phyloP scores from a whole-genome alignment of 176 grass and related monocot genomes.

The Phyllostachys edulis region DNA sequence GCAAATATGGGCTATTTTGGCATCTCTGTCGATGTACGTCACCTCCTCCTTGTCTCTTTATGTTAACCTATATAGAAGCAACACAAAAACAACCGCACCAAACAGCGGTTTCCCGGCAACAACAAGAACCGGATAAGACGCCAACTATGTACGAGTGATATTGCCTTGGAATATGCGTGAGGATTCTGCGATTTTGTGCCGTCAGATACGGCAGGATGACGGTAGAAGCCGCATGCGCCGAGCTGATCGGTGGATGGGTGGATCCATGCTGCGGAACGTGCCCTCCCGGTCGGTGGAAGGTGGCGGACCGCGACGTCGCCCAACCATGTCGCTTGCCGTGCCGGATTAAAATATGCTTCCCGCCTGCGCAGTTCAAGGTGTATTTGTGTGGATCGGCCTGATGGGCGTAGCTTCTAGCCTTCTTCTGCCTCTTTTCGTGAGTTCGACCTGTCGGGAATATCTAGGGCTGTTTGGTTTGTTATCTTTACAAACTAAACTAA shows the following conservation, averaged over 20 bases:
- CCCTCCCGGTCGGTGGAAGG: not conserved
- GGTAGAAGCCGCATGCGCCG: not conserved
- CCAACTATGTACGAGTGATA: no score
- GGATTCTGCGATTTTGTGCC: not conserved
- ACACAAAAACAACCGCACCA: not conserved
- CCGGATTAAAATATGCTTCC: not conserved
- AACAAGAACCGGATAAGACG: not conserved
- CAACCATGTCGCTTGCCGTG: not conserved
- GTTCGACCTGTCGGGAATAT: no score
- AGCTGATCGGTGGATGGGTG: not conserved
- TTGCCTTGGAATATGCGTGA: not conserved
- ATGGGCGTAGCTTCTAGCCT: not conserved
- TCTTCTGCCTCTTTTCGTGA: not conserved
- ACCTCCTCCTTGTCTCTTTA: not conserved
- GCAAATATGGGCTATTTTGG: slow-evolving; percentile 2
- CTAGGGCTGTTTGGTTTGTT: no score
- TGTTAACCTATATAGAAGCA: not conserved
- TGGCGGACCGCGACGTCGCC: not conserved
- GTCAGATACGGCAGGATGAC: not conserved
- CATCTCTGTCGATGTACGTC: slow-evolving; percentile 9
- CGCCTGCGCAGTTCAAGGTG: not conserved
- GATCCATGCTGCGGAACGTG: no score
- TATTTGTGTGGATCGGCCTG: not conserved
- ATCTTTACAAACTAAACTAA: no score
- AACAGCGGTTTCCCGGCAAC: not conserved